Percentiles rank a stretch among this genome's conserved stretches.
These are phyloP conservation scores for Leccinum griseonigrum DNA, from an alignment of 1,284 basidiomycete genomes.

Conservation along the genomic window DNA sequence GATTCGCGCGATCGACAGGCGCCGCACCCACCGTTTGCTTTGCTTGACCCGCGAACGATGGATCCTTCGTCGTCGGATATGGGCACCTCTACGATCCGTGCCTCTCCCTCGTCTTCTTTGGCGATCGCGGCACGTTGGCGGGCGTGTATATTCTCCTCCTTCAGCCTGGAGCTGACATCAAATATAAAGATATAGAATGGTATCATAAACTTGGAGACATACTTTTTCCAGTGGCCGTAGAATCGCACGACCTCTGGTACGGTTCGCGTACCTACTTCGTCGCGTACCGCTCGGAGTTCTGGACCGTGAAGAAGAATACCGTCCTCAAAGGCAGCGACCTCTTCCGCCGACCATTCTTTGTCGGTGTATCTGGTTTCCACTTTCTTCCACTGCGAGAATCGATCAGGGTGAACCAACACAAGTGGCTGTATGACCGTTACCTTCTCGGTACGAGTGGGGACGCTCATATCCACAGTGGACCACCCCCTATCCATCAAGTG, in stretches of 20 bases:
- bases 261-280: constrained; percentile 68
- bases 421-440: constrained; percentile 35
- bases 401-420: constrained; percentile 1
- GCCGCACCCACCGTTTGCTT: constrained; percentile 63
- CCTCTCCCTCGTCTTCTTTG: constrained; percentile 41
- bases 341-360: constrained; percentile 69
- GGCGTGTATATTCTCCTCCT: constrained; percentile 60
- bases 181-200: constrained; percentile 13
- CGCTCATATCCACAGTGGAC: constrained; percentile 61
- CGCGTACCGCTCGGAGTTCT: constrained; percentile 75
- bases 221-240: constrained; percentile 88
- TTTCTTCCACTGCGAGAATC: constrained; percentile 62
- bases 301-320: constrained; percentile 69
- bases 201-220: constrained; percentile 19
- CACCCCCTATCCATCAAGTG: constrained; percentile 52
- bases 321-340: constrained; percentile 73
- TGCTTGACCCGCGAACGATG: constrained; percentile 54
- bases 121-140: constrained; percentile 46
- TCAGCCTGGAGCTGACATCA: constrained; percentile 51
- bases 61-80: constrained; percentile 75
- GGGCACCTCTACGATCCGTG: constrained; percentile 38
- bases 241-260: constrained; percentile 80
- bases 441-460: constrained; percentile 56
- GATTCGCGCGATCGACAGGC: constrained; percentile 78
- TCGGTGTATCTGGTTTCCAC: constrained; percentile 66